Percentiles rank a stretch among this genome's conserved stretches.
These are phyloP conservation scores for Ophiocordyceps camponoti-leonardi DNA, from an alignment of 2,329 filamentous ascomycete species.

Conservation along the genomic window DNA sequence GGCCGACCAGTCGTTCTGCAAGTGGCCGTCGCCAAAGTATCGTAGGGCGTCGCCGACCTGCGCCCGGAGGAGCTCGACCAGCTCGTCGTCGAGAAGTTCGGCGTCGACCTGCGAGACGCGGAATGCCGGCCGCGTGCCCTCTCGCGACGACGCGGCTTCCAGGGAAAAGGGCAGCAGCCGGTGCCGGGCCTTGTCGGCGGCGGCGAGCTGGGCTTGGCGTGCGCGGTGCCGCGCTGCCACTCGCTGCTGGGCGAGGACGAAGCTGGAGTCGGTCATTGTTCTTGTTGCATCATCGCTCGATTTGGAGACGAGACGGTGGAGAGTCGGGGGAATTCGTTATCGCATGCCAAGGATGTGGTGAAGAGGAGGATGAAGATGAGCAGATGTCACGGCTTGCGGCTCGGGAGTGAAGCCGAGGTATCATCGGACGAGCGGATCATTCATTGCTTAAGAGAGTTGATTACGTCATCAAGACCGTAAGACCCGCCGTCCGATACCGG, in stretches of 20 bases:
- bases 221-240: slow-evolving; percentile 65
- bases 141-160: slow-evolving; percentile 54
- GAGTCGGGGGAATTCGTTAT: too few relatives aligned
- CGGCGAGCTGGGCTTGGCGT: slow-evolving; percentile 49
- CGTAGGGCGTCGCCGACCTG: slow-evolving; percentile 81
- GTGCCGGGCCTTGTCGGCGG: slow-evolving; percentile 19
- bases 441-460: too few relatives aligned
- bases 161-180: slow-evolving; percentile 45
- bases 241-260: slow-evolving; percentile 78
- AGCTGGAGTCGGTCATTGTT: slow-evolving; percentile 42
- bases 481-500: too few relatives aligned
- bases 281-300: neutral
- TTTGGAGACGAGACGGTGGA: too few relatives aligned
- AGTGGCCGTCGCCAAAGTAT: slow-evolving; percentile 57
- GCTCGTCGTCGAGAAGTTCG: slow-evolving; percentile 84
- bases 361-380: too few relatives aligned
- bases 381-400: too few relatives aligned
- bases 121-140: slow-evolving; percentile 71
- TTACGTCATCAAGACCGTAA: too few relatives aligned
- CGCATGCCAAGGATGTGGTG: too few relatives aligned
- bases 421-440: too few relatives aligned
- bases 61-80: slow-evolving; percentile 66
- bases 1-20: slow-evolving; percentile 72
- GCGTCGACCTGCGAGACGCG: slow-evolving; percentile 93
- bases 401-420: too few relatives aligned